These are phyloP conservation scores for Metschnikowia picachoensis DNA, from an alignment of 805 yeast genomes.

Conservation along the genomic window DNA sequence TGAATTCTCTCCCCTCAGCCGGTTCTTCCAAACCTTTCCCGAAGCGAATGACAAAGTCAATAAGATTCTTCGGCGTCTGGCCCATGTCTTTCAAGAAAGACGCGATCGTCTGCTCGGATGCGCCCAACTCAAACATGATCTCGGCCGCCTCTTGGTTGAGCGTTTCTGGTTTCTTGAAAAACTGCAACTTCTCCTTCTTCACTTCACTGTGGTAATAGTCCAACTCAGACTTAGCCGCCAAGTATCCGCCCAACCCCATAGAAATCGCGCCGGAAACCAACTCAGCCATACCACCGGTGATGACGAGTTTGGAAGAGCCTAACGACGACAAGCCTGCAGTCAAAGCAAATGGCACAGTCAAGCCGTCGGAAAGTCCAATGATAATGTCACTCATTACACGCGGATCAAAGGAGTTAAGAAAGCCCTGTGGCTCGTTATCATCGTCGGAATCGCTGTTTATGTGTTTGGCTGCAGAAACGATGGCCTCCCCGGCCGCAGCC, in stretches of 20 bases:
- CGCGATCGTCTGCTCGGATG: slow-evolving; percentile 67
- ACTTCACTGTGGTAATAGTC: slow-evolving; percentile 74
- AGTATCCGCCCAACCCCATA: slow-evolving; percentile 96
- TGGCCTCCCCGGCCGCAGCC: slow-evolving; percentile 35
- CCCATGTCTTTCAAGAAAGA: slow-evolving; percentile 76
- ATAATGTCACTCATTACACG: slow-evolving; percentile 91
- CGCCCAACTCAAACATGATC: slow-evolving; percentile 69
- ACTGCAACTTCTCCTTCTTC: slow-evolving; percentile 61
- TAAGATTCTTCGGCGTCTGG: slow-evolving; percentile 69
- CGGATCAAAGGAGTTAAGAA: slow-evolving; percentile 68
- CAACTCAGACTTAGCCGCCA: slow-evolving; percentile 88
- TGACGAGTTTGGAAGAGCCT: slow-evolving; percentile 85
- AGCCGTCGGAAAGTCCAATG: slow-evolving; percentile 92
- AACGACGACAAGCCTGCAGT: slow-evolving; percentile 93
- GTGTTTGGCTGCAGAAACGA: slow-evolving; percentile 28
- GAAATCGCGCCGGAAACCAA: slow-evolving; percentile 94
- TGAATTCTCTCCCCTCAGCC: slow-evolving; percentile 82
- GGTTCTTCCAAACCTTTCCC: slow-evolving; percentile 96
- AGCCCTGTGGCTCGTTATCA: slow-evolving; percentile 19
- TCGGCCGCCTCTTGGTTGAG: slow-evolving; percentile 79
- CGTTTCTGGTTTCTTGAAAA: slow-evolving; percentile 59
- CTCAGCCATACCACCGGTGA: slow-evolving; percentile 98
- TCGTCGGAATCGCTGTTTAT: slow-evolving; percentile 22
- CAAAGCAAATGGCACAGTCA: slow-evolving; percentile 97
- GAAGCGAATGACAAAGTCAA: slow-evolving; percentile 80